phyloP scores from a whole-genome alignment of 2,329 filamentous ascomycete genomes.

The Sporothrix protearum region DNA sequence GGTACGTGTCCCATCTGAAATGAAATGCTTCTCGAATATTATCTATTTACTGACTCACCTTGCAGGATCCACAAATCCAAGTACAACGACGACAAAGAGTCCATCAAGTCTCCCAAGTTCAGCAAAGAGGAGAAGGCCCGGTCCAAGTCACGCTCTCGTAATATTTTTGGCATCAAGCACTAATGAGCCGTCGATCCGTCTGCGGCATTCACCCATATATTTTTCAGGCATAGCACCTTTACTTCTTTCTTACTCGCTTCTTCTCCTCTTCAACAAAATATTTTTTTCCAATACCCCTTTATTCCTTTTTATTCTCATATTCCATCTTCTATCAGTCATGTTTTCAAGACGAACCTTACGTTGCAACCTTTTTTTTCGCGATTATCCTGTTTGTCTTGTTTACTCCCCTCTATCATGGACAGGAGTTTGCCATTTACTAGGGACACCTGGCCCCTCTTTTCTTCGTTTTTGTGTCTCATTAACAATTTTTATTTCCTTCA shows the following conservation, averaged over 20 bases:
- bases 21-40: no score
- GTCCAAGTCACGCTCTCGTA: slow-evolving; percentile 72
- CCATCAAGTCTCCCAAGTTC: slow-evolving; percentile 39
- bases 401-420: no score
- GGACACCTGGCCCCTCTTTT: not conserved
- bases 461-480: slow-evolving; percentile 6
- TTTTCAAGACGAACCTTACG: slow-evolving; percentile 16
- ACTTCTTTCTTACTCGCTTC: slow-evolving; percentile 25
- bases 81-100: slow-evolving; percentile 64
- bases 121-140: slow-evolving; percentile 69
- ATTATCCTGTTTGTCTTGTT: not conserved
- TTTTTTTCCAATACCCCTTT: slow-evolving; percentile 22
- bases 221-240: not conserved
- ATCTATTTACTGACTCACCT: slow-evolving; percentile 17
- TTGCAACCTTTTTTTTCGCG: not conserved
- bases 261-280: slow-evolving; percentile 21
- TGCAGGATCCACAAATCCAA: slow-evolving; percentile 93
- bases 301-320: not conserved
- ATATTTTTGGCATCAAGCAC: slow-evolving; percentile 57
- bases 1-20: slow-evolving; percentile 58
- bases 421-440: slow-evolving; percentile 16
- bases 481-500: not conserved
- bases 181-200: slow-evolving; percentile 9
- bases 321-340: not conserved
- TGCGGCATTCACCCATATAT: no score